Conservation (phyloP, 2,329 filamentous ascomycete genomes). For the Tetracladium maxilliforme region DNA sequence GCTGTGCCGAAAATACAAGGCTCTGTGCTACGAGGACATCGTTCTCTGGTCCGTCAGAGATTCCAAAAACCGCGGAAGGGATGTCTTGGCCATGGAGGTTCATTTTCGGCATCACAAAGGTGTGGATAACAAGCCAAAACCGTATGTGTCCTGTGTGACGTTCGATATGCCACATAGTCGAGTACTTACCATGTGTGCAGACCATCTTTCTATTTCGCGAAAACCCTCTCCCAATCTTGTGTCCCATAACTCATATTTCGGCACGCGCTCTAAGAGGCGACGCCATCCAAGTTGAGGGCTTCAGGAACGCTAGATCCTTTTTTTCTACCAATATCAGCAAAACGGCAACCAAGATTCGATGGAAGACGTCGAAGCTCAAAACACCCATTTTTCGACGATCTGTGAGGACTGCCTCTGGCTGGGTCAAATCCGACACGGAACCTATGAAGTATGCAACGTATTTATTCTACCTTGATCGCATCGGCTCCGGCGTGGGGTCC, state of each 20-base stretch:
- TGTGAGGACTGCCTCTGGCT: slow-evolving; percentile 1
- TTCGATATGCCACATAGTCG: slow-evolving; percentile 1
- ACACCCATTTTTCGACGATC: slow-evolving; percentile 6
- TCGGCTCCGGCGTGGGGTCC: slow-evolving; percentile 7
- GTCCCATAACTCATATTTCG: slow-evolving; percentile 8
- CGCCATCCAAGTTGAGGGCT: slow-evolving; percentile 7
- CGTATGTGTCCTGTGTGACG: slow-evolving; percentile 4
- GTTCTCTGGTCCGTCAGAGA: slow-evolving; percentile 8
- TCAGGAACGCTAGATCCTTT: slow-evolving; percentile 8
- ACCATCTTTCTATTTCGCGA: slow-evolving; percentile 10
- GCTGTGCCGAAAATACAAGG: slow-evolving; percentile 7
- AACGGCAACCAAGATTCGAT: slow-evolving; percentile 7
- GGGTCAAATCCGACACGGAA: slow-evolving; percentile 8
- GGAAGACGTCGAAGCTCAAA: slow-evolving; percentile 8
- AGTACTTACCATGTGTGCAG: slow-evolving; percentile 7
- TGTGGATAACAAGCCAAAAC: slow-evolving; percentile 11
- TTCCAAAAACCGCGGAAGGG: slow-evolving; percentile 5
- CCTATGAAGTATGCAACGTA: slow-evolving; percentile 7
- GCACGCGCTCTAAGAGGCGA: slow-evolving; percentile 6
- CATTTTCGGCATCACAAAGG: slow-evolving; percentile 8
- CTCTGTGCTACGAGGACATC: slow-evolving; percentile 9
- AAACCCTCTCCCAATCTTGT: slow-evolving; percentile 8
- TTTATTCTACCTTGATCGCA: slow-evolving; percentile 6
- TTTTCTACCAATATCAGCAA: slow-evolving; percentile 6
- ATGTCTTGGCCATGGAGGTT: slow-evolving; percentile 10